Conservation (phyloP, 1,284 basidiomycete species). For the Heterobasidion annosum region DNA sequence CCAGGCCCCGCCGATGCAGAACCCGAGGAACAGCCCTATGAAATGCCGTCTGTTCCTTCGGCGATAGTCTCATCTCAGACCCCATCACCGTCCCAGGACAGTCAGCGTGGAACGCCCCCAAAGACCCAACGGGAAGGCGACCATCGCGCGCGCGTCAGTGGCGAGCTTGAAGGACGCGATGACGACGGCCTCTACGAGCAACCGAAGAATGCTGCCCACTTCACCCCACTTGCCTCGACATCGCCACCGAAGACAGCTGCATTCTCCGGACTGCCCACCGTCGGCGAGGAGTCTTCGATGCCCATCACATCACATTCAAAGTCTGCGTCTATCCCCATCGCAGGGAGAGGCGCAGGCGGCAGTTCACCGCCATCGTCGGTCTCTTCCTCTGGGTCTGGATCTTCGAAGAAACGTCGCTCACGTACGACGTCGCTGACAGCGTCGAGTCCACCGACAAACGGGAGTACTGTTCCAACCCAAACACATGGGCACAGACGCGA, state of each 20-base stretch:
- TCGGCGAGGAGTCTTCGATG: slow-evolving; percentile 3
- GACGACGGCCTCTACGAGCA: not conserved
- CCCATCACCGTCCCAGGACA: not conserved
- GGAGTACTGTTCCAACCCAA: not conserved
- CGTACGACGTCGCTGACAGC: slow-evolving; percentile 1
- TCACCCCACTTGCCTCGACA: not conserved
- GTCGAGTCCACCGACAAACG: not conserved
- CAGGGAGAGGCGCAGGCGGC: not conserved
- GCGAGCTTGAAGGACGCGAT: slow-evolving; percentile 14
- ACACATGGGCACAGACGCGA: not conserved
- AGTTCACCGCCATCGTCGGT: slow-evolving; percentile 11
- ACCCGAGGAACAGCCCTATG: slow-evolving; percentile 17
- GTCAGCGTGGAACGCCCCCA: too few species aligned
- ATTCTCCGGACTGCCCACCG: slow-evolving; percentile 8
- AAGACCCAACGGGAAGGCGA: not conserved
- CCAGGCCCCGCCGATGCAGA: slow-evolving; percentile 50
- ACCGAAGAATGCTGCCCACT: not conserved
- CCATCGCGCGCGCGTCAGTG: slow-evolving; percentile 14
- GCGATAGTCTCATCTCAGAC: not conserved
- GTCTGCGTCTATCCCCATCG: slow-evolving; percentile 4
- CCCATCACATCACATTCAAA: not conserved
- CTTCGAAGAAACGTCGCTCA: not conserved
- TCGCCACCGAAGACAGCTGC: not conserved
- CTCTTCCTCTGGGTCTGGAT: slow-evolving; percentile 18
- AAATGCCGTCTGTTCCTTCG: not conserved